phyloP scores from a whole-genome alignment of 345 rosid species.

The Reutealis trisperma region DNA sequence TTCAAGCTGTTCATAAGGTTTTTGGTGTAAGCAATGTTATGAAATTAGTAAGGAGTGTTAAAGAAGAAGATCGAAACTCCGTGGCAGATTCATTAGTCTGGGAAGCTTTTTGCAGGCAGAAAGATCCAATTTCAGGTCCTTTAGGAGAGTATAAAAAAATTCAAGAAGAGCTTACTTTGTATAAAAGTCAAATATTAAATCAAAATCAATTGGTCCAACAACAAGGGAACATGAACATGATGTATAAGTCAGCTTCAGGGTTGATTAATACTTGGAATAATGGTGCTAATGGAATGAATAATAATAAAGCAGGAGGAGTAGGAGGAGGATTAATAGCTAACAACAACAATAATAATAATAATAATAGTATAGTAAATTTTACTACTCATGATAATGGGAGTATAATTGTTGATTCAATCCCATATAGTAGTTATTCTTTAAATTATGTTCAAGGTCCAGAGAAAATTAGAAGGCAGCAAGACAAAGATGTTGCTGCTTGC shows the following conservation, averaged over 20 bases:
- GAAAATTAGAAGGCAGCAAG: constrained; percentile 22
- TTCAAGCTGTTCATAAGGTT: constrained; percentile 53
- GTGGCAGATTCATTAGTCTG: constrained; percentile 68
- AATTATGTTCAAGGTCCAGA: constrained; percentile 23
- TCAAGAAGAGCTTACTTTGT: constrained; percentile 52
- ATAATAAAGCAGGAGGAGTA: neutral
- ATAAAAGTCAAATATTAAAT: constrained; percentile 18
- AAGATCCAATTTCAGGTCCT: constrained; percentile 61
- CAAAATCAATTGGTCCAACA: constrained; percentile 7
- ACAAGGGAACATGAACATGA: neutral
- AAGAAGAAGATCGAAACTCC: constrained; percentile 45
- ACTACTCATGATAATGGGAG: constrained; percentile 11
- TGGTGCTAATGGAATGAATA: neutral
- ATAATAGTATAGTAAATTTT: neutral
- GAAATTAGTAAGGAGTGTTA: constrained; percentile 50
- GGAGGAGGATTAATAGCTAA: constrained; percentile 1
- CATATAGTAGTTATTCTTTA: constrained; percentile 20
- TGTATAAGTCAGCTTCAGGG: constrained; percentile 5
- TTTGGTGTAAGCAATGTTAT: constrained; percentile 58
- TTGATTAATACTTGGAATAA: neutral
- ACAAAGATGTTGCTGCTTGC: constrained; percentile 21
- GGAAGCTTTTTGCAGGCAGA: constrained; percentile 75
- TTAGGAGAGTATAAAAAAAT: constrained; percentile 60
- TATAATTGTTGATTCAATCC: constrained; percentile 25
- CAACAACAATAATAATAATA: neutral